Base-by-base conservation (phyloP, 257 asterid species). In the Ligustrum vulgare region DNA sequence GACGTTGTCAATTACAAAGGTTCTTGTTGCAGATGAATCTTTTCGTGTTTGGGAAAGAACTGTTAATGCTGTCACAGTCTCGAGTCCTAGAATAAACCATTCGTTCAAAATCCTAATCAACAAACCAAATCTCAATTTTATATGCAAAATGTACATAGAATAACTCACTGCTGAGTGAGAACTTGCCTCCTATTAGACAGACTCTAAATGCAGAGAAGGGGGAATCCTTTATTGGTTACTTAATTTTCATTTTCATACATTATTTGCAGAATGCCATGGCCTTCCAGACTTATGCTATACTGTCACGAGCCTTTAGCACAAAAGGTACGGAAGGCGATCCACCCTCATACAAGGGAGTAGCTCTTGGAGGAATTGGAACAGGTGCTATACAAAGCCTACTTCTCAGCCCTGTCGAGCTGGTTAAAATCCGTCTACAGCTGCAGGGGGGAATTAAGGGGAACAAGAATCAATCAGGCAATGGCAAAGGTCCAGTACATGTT, bases 231-330 rank as follows among this genome's bases (percentile, higher is more conserved):
- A 39, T 43, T 4, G 0, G 6, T 60, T 22, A 6, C 23, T 60
- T 3, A 1, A 23, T 8, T 45, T 45, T 45, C n/a, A 13, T 45
- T 1, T 18, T 13, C 13, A 45, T 15, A 45, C n/a, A 13, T 45
- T 45, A 13, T 13, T n/a, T 13, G n/a, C 86, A 86, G 89, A 86
- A 86, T 71, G 86, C 89, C 49, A 72, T 81, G 84, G 89, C 81
- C 58, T 86, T 86, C 78, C 89, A 86, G 81, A 81, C 68, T 5
- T 86, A 80, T 10, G 89, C 87, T 9, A n/a, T 34, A 8, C 83
- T 86, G 11, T 83, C 86, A 6, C 69, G 80, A 49, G 69, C 75
- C 47, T 74, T 83, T 23, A 85, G 81, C 78, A 74, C 41, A 7
- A 31, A 79, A 20, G 15, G 67, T 32, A 69, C 70, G 16, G 56